Percentiles rank a stretch among this genome's conserved stretches.
Evolutionary conservation across 495 filamentous ascomycete genomes (phyloP).

Genomic region (Trichoderma orchidacearum): DNA sequence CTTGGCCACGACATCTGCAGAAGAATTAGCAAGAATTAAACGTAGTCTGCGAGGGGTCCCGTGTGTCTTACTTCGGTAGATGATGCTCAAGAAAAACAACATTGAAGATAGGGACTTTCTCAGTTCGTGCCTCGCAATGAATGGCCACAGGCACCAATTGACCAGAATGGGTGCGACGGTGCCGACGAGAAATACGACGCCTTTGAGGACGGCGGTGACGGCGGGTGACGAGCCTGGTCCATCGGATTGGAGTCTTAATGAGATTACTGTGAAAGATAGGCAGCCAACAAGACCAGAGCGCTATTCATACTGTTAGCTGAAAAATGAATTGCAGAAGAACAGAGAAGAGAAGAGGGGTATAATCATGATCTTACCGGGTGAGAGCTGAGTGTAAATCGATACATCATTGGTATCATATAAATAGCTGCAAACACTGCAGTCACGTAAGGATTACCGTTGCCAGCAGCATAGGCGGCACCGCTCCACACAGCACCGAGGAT

Average conservation of each 20-base stretch:
- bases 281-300: slow-evolving; percentile 39
- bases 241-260: slow-evolving; percentile 26
- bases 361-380: slow-evolving; percentile 26
- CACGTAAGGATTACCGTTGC: slow-evolving; percentile 36
- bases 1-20: slow-evolving; percentile 32
- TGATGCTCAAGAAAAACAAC: slow-evolving; percentile 40
- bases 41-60: too few species aligned
- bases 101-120: slow-evolving; percentile 39
- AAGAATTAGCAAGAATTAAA: neutral
- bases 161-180: slow-evolving; percentile 35
- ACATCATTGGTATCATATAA: slow-evolving; percentile 44
- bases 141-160: slow-evolving; percentile 48
- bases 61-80: slow-evolving; percentile 25
- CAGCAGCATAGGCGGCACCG: slow-evolving; percentile 34
- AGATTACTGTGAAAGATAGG: slow-evolving; percentile 40
- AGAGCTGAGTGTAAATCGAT: slow-evolving; percentile 39
- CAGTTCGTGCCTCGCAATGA: slow-evolving; percentile 43
- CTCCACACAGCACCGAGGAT: slow-evolving; percentile 40
- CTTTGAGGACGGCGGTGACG: slow-evolving; percentile 32
- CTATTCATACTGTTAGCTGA: slow-evolving; percentile 2
- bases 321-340: neutral
- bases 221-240: slow-evolving; percentile 17
- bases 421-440: slow-evolving; percentile 41
- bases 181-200: slow-evolving; percentile 34
- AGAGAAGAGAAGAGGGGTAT: neutral